Conservation (phyloP, 108 stramenopile genomes). For the Cyclotella atomus region DNA sequence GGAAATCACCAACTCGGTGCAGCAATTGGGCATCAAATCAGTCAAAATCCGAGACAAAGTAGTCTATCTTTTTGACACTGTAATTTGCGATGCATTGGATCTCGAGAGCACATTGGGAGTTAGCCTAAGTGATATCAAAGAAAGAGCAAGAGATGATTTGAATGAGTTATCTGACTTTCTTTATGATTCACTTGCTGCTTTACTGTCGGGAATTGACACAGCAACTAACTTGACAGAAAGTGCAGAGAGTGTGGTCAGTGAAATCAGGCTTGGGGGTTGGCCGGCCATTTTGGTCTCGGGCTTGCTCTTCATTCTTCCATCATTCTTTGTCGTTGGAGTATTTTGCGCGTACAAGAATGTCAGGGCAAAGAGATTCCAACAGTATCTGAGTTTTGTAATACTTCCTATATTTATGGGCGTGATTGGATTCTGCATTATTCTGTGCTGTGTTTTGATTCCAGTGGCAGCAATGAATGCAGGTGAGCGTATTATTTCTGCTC, state of each 20-base stretch:
- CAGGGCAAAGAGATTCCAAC: neutral
- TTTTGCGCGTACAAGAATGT: slow-evolving; percentile 1
- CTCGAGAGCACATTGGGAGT: slow-evolving; percentile 3
- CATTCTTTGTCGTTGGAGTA: slow-evolving; percentile 23
- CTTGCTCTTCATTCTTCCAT: slow-evolving; percentile 11
- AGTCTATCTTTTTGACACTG: slow-evolving; percentile 13
- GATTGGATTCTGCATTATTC: slow-evolving; percentile 6
- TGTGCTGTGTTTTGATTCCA: slow-evolving; percentile 15
- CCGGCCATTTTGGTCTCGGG: slow-evolving; percentile 10
- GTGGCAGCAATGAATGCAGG: slow-evolving; percentile 21
- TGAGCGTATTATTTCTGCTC: neutral
- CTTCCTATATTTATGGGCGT: slow-evolving; percentile 14
- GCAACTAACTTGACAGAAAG: neutral
- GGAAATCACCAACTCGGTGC: slow-evolving; percentile 18
- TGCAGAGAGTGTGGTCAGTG: slow-evolving; percentile 5
- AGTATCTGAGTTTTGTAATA: slow-evolving; percentile 11
- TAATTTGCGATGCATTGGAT: slow-evolving; percentile 6
- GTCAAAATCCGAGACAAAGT: slow-evolving; percentile 24
- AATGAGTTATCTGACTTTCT: slow-evolving; percentile 40
- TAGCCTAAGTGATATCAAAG: slow-evolving; percentile 1
- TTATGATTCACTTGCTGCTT: slow-evolving; percentile 43
- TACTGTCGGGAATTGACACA: neutral
- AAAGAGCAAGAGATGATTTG: slow-evolving; percentile 27
- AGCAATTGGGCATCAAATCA: slow-evolving; percentile 1
- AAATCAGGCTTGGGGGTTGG: slow-evolving; percentile 10